A percentile compares a stretch with the other conserved stretches of the same genome.
Evolutionary conservation across 192 early-diverging fungal genomes (phyloP).

Genomic region (Polychytrium aggregatum): DNA sequence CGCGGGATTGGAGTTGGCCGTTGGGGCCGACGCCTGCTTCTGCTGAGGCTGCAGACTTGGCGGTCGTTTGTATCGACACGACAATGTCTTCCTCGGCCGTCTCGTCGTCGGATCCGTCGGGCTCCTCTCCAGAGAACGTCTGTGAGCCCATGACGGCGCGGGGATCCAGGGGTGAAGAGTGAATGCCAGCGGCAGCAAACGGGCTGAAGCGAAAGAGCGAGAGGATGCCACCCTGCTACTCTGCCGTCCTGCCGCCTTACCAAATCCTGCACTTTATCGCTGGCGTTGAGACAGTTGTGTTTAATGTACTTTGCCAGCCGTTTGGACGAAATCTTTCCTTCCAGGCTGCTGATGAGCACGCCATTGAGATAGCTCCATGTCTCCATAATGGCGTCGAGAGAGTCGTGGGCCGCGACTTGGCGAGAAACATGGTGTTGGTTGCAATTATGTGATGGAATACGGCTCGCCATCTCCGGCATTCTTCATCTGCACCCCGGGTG

Average conservation of each 20-base stretch:
- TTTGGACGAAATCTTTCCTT: not conserved
- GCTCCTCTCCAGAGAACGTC: not conserved
- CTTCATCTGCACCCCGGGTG: no score
- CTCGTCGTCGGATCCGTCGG: not conserved
- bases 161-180: not conserved
- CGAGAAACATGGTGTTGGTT: no score
- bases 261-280: not conserved
- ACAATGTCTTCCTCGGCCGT: not conserved
- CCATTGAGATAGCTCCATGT: not conserved
- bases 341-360: not conserved
- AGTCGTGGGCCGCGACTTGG: constrained; percentile 1
- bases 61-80: not conserved
- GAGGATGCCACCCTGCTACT: not conserved
- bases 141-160: not conserved
- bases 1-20: no score
- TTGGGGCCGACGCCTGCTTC: no score
- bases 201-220: not conserved
- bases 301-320: not conserved
- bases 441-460: no score
- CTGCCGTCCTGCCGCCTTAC: not conserved
- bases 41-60: no score
- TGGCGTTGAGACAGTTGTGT: not conserved
- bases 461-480: no score
- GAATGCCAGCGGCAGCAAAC: not conserved
- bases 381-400: not conserved